These are phyloP conservation scores for Hypoxylon sp. DNA, from an alignment of 2,329 filamentous ascomycete species.

Conservation along the genomic window DNA sequence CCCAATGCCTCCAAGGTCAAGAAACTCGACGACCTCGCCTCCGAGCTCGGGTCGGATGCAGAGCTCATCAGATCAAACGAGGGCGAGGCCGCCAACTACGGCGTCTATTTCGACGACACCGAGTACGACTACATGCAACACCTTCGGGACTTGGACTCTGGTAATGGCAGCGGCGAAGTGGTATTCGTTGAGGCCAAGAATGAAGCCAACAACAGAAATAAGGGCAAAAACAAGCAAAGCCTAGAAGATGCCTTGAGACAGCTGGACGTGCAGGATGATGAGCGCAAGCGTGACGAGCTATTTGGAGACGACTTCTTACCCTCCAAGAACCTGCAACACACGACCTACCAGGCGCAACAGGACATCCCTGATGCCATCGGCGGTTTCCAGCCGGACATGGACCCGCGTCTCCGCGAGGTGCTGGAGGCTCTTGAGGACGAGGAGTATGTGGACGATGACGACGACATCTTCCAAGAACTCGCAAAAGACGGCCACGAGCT, in stretches of 20 bases:
- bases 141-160: slow-evolving; percentile 83
- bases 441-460: slow-evolving; percentile 85
- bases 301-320: slow-evolving; percentile 79
- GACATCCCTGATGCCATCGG: slow-evolving; percentile 89
- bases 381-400: slow-evolving; percentile 98
- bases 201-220: slow-evolving; percentile 66
- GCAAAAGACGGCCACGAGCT: slow-evolving; percentile 76
- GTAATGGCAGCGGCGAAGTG: slow-evolving; percentile 69
- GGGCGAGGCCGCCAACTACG: slow-evolving; percentile 93
- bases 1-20: slow-evolving; percentile 64
- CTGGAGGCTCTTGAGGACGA: slow-evolving; percentile 95
- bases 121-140: slow-evolving; percentile 99
- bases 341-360: slow-evolving; percentile 91
- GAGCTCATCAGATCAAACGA: slow-evolving; percentile 82
- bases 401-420: slow-evolving; percentile 87
- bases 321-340: slow-evolving; percentile 77
- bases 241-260: slow-evolving; percentile 83
- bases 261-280: slow-evolving; percentile 60
- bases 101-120: slow-evolving; percentile 93
- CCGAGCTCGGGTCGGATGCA: slow-evolving; percentile 75
- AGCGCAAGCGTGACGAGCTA: slow-evolving; percentile 59
- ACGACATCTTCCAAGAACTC: slow-evolving; percentile 83
- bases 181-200: slow-evolving; percentile 82
- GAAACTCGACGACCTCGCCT: slow-evolving; percentile 76
- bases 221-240: slow-evolving; percentile 76